Conservation (phyloP, 2,329 filamentous ascomycete species). For the Apiospora arundinis region DNA sequence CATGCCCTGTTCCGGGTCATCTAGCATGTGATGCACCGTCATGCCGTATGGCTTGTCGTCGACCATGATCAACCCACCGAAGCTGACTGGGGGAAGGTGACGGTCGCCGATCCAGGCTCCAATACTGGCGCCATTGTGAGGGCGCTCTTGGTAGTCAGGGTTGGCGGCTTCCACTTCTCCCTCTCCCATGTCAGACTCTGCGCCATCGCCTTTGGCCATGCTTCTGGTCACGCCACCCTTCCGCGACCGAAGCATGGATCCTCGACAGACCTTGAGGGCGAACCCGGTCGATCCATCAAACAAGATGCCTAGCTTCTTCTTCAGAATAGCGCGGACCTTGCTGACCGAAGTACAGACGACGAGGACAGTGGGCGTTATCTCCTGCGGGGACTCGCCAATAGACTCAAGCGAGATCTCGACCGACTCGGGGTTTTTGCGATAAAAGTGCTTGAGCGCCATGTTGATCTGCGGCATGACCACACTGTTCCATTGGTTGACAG, state of each 20-base stretch:
- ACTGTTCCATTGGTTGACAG: conserved; percentile 75
- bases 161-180: conserved; percentile 62
- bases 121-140: conserved; percentile 88
- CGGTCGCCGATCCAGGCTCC: conserved; percentile 86
- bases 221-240: conserved; percentile 47
- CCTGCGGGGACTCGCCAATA: conserved; percentile 71
- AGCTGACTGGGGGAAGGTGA: conserved; percentile 88
- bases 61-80: conserved; percentile 85
- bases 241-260: conserved; percentile 69
- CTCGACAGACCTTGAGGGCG: conserved; percentile 74
- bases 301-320: conserved; percentile 67
- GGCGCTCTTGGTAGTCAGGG: conserved; percentile 77
- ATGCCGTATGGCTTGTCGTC: conserved; percentile 88
- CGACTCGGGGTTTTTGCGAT: conserved; percentile 76
- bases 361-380: conserved; percentile 74
- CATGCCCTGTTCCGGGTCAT: conserved; percentile 60
- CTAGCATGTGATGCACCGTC: conserved; percentile 97
- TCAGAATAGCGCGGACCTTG: conserved; percentile 75
- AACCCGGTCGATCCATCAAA: conserved; percentile 70
- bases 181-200: conserved; percentile 39
- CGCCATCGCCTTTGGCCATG: conserved; percentile 46
- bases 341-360: conserved; percentile 78
- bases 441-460: conserved; percentile 71
- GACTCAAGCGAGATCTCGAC: conserved; percentile 80
- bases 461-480: conserved; percentile 77